Evolutionary conservation across 257 asterid genomes (phyloP).

Genomic region (Avicennia marina): DNA sequence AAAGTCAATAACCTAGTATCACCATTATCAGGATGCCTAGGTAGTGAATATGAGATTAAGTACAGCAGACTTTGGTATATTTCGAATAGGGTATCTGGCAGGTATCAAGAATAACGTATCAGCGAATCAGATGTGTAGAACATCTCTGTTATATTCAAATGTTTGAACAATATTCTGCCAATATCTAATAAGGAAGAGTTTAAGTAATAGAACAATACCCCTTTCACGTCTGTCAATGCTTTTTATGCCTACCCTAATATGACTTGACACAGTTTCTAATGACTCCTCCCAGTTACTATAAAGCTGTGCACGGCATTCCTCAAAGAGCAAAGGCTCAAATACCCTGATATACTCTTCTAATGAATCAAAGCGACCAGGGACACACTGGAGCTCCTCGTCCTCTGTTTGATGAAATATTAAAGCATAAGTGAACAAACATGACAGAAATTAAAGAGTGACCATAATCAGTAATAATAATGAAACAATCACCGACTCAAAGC

Average conservation of each 20-base stretch:
- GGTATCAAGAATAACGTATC: too few relatives aligned
- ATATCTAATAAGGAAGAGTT: constrained; percentile 8
- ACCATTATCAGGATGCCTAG: too few relatives aligned
- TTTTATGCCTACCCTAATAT: constrained; percentile 74
- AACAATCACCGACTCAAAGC: background rate
- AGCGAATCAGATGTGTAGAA: too few relatives aligned
- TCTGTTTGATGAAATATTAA: constrained; percentile 43
- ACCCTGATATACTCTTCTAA: constrained; percentile 90
- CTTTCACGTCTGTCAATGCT: constrained; percentile 87
- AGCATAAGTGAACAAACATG: background rate
- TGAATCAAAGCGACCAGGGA: constrained; percentile 89
- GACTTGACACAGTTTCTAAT: constrained; percentile 54
- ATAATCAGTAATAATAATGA: background rate
- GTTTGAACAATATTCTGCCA: background rate
- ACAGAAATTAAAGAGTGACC: background rate
- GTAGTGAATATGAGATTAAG: too few relatives aligned
- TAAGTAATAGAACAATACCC: constrained; percentile 44
- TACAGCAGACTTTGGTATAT: too few relatives aligned
- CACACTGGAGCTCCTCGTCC: constrained; percentile 89
- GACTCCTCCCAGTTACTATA: constrained; percentile 93
- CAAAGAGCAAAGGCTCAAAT: constrained; percentile 97
- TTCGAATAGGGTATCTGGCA: too few relatives aligned
- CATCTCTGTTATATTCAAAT: too few relatives aligned
- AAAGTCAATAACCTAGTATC: too few relatives aligned
- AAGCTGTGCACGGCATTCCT: constrained; percentile 95